Evolutionary conservation across 352 stramenopile species (phyloP).

Genomic region (Phytophthora lateralis): DNA sequence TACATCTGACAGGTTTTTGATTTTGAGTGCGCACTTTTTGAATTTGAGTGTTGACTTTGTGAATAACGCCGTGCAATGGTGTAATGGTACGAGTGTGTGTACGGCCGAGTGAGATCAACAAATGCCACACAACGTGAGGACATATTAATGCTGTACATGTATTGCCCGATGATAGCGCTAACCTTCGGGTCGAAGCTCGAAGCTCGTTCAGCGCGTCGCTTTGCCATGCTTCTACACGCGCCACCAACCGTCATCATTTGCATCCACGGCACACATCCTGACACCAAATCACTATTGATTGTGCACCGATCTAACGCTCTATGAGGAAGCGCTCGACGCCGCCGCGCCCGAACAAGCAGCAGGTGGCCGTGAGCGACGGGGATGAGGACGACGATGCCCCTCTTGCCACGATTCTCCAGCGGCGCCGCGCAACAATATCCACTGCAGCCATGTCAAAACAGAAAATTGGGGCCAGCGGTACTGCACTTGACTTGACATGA

Average conservation of each 20-base stretch:
- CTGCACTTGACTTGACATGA: conserved; percentile 32
- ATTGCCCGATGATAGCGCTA: too few relatives aligned
- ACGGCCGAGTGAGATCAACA: too few relatives aligned
- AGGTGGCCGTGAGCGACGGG: background rate
- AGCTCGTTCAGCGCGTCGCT: too few relatives aligned
- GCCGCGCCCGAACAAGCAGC: background rate
- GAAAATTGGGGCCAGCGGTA: conserved; percentile 27
- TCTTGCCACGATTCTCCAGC: conserved; percentile 24
- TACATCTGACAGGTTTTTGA: too few relatives aligned
- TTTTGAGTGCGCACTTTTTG: too few relatives aligned
- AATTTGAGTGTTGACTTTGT: too few relatives aligned
- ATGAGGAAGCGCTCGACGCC: conserved; percentile 15
- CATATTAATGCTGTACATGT: too few relatives aligned
- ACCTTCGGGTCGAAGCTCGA: too few relatives aligned
- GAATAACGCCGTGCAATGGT: too few relatives aligned
- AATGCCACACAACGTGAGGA: too few relatives aligned
- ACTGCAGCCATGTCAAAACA: conserved; percentile 3
- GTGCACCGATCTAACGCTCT: conserved; percentile 8
- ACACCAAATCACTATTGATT: conserved; percentile 8
- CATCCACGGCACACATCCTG: conserved; percentile 14
- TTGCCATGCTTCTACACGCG: conserved; percentile 21
- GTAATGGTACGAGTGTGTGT: too few relatives aligned
- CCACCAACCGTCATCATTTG: conserved; percentile 23
- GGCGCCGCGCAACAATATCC: conserved; percentile 9
- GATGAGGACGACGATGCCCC: conserved; percentile 34